phyloP scores from a whole-genome alignment of 2,329 filamentous ascomycete genomes.

The Penicillium sp. region DNA sequence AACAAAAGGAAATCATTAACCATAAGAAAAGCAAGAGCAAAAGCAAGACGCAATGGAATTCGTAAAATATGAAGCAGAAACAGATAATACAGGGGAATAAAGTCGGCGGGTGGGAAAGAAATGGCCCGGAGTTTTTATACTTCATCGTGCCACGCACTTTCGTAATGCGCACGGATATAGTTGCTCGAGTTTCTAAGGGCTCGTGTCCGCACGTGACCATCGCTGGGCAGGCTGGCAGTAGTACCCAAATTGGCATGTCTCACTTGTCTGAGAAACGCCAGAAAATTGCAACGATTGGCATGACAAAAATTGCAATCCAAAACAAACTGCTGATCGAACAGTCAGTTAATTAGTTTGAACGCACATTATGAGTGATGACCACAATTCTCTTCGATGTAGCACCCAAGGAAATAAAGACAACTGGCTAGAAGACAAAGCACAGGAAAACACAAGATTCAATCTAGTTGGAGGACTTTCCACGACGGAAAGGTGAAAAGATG shows the following conservation, averaged over 20 bases:
- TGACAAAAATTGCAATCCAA: slow-evolving; percentile 31
- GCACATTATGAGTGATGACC: neutral
- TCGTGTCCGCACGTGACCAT: neutral
- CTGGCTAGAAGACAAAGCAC: neutral
- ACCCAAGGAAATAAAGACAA: slow-evolving; percentile 13
- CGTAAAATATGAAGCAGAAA: slow-evolving; percentile 20
- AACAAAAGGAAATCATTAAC: slow-evolving; percentile 27
- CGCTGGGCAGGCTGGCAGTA: neutral
- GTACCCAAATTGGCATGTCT: no score
- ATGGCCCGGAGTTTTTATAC: neutral
- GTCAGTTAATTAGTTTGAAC: neutral
- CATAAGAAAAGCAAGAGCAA: slow-evolving; percentile 5
- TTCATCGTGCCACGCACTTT: neutral
- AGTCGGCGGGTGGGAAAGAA: neutral
- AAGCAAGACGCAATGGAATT: slow-evolving; percentile 18
- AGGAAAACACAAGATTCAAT: neutral
- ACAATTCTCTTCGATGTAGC: slow-evolving; percentile 1
- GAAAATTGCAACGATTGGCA: slow-evolving; percentile 26
- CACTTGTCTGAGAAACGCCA: slow-evolving; percentile 10
- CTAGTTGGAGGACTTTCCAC: slow-evolving; percentile 28
- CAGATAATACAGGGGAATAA: slow-evolving; percentile 40
- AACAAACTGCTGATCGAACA: slow-evolving; percentile 29
- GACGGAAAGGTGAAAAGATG: slow-evolving; percentile 41
- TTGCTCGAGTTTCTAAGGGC: neutral
- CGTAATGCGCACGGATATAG: neutral